Evolutionary conservation across 371 early-diverging fungal species (phyloP), one percentile per base, ranked within the genome.

Genomic region (Globomyces sp.): DNA sequence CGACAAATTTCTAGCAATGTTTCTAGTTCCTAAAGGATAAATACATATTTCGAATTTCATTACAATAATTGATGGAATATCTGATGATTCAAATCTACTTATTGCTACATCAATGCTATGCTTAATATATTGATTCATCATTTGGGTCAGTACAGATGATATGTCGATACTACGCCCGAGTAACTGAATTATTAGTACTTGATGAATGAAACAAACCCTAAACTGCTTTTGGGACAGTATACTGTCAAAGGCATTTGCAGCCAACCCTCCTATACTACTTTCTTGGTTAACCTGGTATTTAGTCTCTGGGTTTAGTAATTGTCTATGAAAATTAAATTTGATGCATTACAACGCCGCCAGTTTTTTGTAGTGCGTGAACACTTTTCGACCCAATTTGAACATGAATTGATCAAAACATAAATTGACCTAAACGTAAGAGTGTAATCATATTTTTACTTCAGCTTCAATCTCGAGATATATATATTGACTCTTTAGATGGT

Each of bases 401-500:
- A 80, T 73, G 34, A 82, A 64, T 46, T 78, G 76, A 57, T 82
- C 82, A 52, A 80, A 78, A 53, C 75, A 79, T 4, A 83, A 68
- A 47, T 78, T 80, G 53, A 76, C 76, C 76, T 76, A 8, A 9
- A 64, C 5, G 45, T 58, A n/a, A 66, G 42, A n/a, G 1, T 43
- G 13, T 50, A 9, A 41, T 48, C 1, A 43, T 6, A 34, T 45
- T 6, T 5, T 49, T 61, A 79, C 77, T 70, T 84, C 85, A 6
- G 83, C 80, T 24, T 69, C 77, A 13, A 83, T 67, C 50, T 82
- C 83, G 63, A 83, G 77, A 62, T 81, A 82, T 10, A 83, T 70
- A 61, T 71, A 77, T 61, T 63, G 48, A 57, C 72, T 67, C 50
- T 71, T 71, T 39, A 83, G 51, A 2, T 71, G 41, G 51, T 73